A percentile compares a stretch with the other conserved stretches of the same genome.
These are phyloP conservation scores for Endocalyx cinctus DNA, from an alignment of 2,329 filamentous ascomycete genomes.

Conservation along the genomic window DNA sequence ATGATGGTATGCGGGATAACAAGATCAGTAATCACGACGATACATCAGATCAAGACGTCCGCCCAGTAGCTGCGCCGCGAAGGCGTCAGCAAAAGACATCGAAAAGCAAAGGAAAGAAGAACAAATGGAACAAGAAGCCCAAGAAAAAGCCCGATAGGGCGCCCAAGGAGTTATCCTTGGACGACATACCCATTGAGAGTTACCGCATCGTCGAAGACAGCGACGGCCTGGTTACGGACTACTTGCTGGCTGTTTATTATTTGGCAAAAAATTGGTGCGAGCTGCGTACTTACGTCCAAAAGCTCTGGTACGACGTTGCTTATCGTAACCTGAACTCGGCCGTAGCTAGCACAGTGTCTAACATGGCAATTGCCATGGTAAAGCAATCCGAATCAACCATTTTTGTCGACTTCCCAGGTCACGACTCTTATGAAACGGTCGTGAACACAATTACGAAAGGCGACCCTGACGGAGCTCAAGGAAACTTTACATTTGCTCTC, in stretches of 20 bases:
- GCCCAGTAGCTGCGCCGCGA: slow-evolving; percentile 1
- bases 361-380: slow-evolving; percentile 37
- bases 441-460: slow-evolving; percentile 36
- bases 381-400: slow-evolving; percentile 32
- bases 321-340: slow-evolving; percentile 41
- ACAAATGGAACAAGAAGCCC: slow-evolving; percentile 19
- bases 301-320: slow-evolving; percentile 38
- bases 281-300: slow-evolving; percentile 36
- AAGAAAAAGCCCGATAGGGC: slow-evolving; percentile 12
- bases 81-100: slow-evolving; percentile 13
- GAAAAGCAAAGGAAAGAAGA: slow-evolving; percentile 12
- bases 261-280: slow-evolving; percentile 32
- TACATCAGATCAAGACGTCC: slow-evolving; percentile 6
- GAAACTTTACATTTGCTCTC: slow-evolving; percentile 17
- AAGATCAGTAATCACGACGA: slow-evolving; percentile 10
- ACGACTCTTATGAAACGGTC: slow-evolving; percentile 38
- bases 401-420: slow-evolving; percentile 41
- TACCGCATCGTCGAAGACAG: slow-evolving; percentile 38
- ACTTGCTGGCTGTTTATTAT: slow-evolving; percentile 38
- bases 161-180: slow-evolving; percentile 15
- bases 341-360: slow-evolving; percentile 38
- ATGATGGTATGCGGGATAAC: slow-evolving; percentile 14
- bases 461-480: slow-evolving; percentile 26
- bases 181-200: slow-evolving; percentile 38
- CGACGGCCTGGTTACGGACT: slow-evolving; percentile 33